phyloP scores from a whole-genome alignment of 345 rosid species.

The Aquilaria malaccensis region DNA sequence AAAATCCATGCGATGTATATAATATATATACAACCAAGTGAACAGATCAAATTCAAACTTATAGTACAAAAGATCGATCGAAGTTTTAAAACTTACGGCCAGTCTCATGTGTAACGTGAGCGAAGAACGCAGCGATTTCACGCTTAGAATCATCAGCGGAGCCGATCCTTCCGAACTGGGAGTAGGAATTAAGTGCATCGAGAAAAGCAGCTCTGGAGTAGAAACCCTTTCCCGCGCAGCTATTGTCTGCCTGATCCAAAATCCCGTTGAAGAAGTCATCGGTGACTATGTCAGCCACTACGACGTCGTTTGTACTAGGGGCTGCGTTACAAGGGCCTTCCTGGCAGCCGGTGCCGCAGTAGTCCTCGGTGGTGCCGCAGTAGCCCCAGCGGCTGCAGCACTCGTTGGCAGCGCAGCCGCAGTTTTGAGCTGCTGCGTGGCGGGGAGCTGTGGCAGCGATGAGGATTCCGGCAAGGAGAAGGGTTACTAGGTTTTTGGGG shows the following conservation, averaged over 20 bases:
- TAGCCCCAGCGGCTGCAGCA: conserved; percentile 16
- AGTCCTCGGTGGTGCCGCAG: conserved; percentile 11
- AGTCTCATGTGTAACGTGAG: conserved; percentile 43
- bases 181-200: conserved; percentile 15
- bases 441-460: too few species aligned
- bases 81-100: conserved; percentile 21
- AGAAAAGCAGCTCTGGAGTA: conserved; percentile 33
- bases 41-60: too few species aligned
- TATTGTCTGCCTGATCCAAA: conserved; percentile 16
- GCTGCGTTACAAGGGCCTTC: conserved; percentile 12
- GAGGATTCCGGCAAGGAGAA: too few species aligned
- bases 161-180: conserved; percentile 30
- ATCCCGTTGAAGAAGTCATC: conserved; percentile 33
- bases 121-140: conserved; percentile 48
- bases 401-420: conserved; percentile 1
- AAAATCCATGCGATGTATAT: not conserved
- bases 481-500: too few species aligned
- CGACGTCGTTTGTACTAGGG: conserved; percentile 8
- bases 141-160: conserved; percentile 31
- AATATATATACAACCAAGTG: too few species aligned
- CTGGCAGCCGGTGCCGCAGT: conserved; percentile 14
- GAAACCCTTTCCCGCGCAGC: conserved; percentile 36
- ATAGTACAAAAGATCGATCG: too few species aligned
- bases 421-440: conserved; percentile 3
- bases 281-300: conserved; percentile 28